These are phyloP conservation scores for Tricholoma terreum DNA, from an alignment of 768 basidiomycete species.

Conservation along the genomic window DNA sequence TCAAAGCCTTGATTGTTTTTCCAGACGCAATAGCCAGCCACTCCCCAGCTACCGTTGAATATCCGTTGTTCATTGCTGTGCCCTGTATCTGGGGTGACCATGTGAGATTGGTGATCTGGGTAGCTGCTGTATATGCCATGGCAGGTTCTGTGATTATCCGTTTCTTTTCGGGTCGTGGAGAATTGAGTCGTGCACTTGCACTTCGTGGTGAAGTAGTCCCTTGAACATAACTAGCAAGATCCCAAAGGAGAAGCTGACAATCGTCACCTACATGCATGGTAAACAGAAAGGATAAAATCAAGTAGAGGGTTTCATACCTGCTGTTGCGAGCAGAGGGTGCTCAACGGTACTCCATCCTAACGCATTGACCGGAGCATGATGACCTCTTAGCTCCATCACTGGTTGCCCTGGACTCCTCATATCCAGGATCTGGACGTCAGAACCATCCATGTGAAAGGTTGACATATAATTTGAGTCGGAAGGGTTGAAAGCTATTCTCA, in stretches of 20 bases:
- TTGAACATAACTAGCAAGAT: constrained; percentile 65
- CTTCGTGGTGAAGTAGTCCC: constrained; percentile 68
- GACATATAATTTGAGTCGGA: constrained; percentile 93
- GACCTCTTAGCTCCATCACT: constrained; percentile 86
- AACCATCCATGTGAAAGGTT: constrained; percentile 92
- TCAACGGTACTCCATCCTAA: constrained; percentile 89
- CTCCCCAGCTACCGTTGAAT: constrained; percentile 73
- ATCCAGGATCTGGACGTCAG: constrained; percentile 89
- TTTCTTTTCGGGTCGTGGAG: constrained; percentile 82
- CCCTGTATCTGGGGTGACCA: constrained; percentile 87
- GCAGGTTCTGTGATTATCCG: constrained; percentile 70
- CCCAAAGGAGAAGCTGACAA: constrained; percentile 92
- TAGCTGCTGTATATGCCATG: constrained; percentile 78
- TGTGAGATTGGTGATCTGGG: constrained; percentile 79
- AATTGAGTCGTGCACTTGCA: constrained; percentile 68
- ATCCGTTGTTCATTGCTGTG: constrained; percentile 71
- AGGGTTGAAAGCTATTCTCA: constrained; percentile 90
- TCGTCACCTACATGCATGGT: constrained; percentile 70
- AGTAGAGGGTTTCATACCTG: constrained; percentile 50
- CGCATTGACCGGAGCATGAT: constrained; percentile 78
- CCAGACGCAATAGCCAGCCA: constrained; percentile 87
- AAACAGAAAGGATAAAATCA: constrained; percentile 2
- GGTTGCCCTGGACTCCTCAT: constrained; percentile 97
- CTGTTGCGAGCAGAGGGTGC: constrained; percentile 81
- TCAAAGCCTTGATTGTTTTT: constrained; percentile 76